Evolutionary conservation across 139 green algal species (phyloP), one percentile per base, ranked within the genome.

Genomic region (Chloropicon primus): DNA sequence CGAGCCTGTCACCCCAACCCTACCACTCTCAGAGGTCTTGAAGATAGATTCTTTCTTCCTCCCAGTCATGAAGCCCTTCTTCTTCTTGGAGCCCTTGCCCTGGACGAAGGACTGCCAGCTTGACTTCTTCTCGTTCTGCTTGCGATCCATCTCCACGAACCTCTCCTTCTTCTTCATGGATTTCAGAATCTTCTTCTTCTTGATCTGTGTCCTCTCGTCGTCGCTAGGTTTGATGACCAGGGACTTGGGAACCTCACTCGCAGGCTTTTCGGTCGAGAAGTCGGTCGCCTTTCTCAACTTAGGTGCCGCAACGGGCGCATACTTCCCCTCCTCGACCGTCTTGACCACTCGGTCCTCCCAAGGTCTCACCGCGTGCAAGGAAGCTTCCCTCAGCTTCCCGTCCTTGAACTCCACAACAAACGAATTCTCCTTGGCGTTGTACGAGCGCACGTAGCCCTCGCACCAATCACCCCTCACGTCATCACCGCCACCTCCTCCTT

Each of bases 41-140:
- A 90, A 90, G 24, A 90, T 90, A 74, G 77, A 85, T 78, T 87
- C 84, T 28, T 86, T 86, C 77, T 89, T 90, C 22, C 24, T 72
- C 22, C 82, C 82, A 17, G 81, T 87, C 54, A 89, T 78, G 77
- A 88, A 89, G 1, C 85, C 85, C 24, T 71, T 73, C 80, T 87
- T 86, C 71, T 82, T 83, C 77, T 87, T 84, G 23, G 28, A 76
- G 27, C 76, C 80, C 71, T 74, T 74, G 5, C 17, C 17, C 71
- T 27, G 3, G 5, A 25, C 3, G 17, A 74, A 74, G 71, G 17
- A 26, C 71, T 25, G 71, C 71, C 71, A 74, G 71, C 71, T 74
- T 5, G 23, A 26, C 17, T 74, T 74, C 71, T 74, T 10, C 23
- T 27, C 24, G 71, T 74, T 21, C 17, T 74, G 71, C 71, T 74